phyloP scores from a whole-genome alignment of 2,329 filamentous ascomycete species.

The Paraphaeosphaeria minitans region DNA sequence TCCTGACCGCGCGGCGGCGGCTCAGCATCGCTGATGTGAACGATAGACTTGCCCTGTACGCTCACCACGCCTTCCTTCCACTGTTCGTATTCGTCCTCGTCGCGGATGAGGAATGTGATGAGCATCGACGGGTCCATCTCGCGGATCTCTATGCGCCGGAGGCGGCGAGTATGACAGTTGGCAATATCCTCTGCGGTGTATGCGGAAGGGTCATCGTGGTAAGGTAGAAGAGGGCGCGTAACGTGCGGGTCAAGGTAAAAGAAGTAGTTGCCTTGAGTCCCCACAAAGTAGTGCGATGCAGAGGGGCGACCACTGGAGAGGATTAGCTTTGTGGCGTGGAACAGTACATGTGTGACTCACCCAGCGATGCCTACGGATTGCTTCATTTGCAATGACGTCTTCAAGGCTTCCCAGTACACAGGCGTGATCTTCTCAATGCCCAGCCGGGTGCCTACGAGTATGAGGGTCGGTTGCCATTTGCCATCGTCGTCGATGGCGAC shows the following conservation, averaged over 20 bases:
- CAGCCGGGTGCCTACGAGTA: conserved; percentile 85
- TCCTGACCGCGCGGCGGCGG: conserved; percentile 59
- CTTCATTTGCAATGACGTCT: conserved; percentile 79
- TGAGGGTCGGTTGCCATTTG: conserved; percentile 79
- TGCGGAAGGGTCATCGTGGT: conserved; percentile 59
- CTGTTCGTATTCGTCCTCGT: conserved; percentile 79
- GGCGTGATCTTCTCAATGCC: conserved; percentile 94
- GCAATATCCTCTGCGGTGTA: conserved; percentile 76
- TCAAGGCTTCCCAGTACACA: conserved; percentile 94
- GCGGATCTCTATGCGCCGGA: conserved; percentile 80
- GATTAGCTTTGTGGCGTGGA: conserved; percentile 14
- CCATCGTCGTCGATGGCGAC: conserved; percentile 71
- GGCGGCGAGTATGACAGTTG: conserved; percentile 83
- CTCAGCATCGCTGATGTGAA: conserved; percentile 79
- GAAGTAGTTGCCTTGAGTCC: conserved; percentile 74
- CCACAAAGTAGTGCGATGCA: conserved; percentile 81
- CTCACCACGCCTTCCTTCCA: conserved; percentile 80
- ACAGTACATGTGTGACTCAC: conserved; percentile 56
- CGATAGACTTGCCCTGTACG: conserved; percentile 76
- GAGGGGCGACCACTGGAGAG: conserved; percentile 79
- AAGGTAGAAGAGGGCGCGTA: conserved; percentile 76
- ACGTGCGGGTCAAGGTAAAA: conserved; percentile 96
- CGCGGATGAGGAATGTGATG: conserved; percentile 85
- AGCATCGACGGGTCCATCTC: conserved; percentile 99
- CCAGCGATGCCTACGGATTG: conserved; percentile 97